phyloP scores from a whole-genome alignment of 176 grass and related monocot genomes.

The Aegilops longissima region DNA sequence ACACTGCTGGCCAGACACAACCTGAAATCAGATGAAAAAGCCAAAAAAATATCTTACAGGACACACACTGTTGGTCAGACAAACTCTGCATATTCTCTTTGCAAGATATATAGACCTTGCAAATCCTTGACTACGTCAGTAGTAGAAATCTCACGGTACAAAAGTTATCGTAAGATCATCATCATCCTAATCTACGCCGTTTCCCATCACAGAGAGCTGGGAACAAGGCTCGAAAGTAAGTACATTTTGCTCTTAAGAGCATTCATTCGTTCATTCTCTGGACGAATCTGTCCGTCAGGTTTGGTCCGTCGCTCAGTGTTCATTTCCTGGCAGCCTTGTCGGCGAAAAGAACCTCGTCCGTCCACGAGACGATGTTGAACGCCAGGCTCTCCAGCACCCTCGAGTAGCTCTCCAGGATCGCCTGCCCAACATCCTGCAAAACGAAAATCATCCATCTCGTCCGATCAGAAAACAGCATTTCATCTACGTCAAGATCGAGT shows the following conservation, averaged over 20 bases:
- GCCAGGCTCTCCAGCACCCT: constrained; percentile 94
- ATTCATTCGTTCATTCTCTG: not conserved
- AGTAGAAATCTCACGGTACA: constrained; percentile 11
- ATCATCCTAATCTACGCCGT: constrained; percentile 32
- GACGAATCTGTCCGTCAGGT: not conserved
- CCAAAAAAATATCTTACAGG: not conserved
- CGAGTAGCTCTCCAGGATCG: constrained; percentile 96
- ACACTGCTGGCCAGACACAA: not conserved
- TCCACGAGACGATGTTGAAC: constrained; percentile 93
- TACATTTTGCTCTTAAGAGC: not conserved
- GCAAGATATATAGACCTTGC: constrained; percentile 28
- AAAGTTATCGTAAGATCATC: not conserved
- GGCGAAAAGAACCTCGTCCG: constrained; percentile 79
- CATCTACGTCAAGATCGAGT: no score
- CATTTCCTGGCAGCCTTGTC: constrained; percentile 57
- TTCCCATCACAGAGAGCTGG: constrained; percentile 13
- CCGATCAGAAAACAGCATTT: not conserved
- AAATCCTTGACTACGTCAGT: constrained; percentile 33
- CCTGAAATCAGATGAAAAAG: not conserved
- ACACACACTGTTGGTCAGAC: constrained; percentile 19
- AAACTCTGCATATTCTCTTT: constrained; percentile 17
- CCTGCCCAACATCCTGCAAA: constrained; percentile 86
- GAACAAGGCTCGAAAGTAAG: constrained; percentile 18
- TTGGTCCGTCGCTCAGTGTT: not conserved
- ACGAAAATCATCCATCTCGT: not conserved